Conservation (phyloP, 2,329 filamentous ascomycete species). For the Paraphaeosphaeria sporulosa region DNA sequence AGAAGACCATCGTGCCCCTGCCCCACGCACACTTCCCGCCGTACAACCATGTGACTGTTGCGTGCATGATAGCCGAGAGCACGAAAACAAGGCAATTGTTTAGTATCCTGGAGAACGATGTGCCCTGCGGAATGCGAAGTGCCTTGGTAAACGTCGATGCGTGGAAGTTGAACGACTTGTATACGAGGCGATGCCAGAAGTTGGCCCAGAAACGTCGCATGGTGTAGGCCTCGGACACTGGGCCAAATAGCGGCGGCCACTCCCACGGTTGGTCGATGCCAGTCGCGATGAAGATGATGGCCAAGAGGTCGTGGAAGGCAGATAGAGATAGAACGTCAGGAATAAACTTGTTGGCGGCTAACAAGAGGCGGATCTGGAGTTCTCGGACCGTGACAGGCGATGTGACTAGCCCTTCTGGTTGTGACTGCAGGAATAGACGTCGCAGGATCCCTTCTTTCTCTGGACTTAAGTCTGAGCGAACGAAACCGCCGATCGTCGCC, state of each 20-base stretch:
- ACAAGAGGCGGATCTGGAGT: conserved; percentile 1
- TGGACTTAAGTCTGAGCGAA: background rate
- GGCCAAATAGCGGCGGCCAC: conserved; percentile 15
- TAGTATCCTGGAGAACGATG: conserved; percentile 1
- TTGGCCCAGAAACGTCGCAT: conserved; percentile 13
- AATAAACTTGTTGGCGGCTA: conserved; percentile 11
- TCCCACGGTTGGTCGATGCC: conserved; percentile 12
- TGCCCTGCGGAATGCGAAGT: conserved; percentile 11
- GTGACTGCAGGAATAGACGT: conserved; percentile 1
- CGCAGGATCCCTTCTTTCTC: conserved; percentile 6
- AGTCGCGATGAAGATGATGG: conserved; percentile 10
- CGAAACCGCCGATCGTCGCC: background rate
- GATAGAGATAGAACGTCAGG: conserved; percentile 6
- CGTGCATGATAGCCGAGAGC: conserved; percentile 13
- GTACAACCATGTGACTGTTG: conserved; percentile 1
- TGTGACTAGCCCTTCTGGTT: background rate
- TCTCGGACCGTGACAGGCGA: conserved; percentile 10
- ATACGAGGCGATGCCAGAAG: conserved; percentile 16
- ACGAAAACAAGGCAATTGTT: conserved; percentile 15
- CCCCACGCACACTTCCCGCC: conserved; percentile 9
- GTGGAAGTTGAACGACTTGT: conserved; percentile 15
- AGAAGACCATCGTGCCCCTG: conserved; percentile 9
- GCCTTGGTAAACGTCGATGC: background rate
- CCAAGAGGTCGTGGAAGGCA: conserved; percentile 11
- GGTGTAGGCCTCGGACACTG: background rate